phyloP scores from a whole-genome alignment of 139 green algal genomes.

The Coccomyxa sp. region DNA sequence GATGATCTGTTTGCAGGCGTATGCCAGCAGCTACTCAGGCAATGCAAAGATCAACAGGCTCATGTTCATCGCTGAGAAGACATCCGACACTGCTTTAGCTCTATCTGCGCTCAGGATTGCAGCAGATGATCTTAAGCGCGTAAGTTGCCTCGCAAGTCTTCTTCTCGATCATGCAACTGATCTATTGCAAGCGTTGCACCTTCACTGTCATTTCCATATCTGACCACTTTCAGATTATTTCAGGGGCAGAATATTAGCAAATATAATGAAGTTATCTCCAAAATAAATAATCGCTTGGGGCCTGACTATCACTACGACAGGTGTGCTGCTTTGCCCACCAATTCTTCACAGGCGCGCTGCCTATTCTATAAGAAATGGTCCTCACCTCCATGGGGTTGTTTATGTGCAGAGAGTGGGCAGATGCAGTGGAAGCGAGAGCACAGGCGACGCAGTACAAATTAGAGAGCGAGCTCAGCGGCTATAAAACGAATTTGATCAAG shows the following conservation, averaged over 20 bases:
- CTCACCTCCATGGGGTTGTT: background rate
- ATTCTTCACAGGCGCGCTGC: background rate
- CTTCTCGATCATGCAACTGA: background rate
- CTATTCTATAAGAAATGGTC: too few relatives aligned
- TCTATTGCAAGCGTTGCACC: background rate
- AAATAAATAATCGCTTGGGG: conserved; percentile 38
- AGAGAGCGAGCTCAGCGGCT: conserved; percentile 68
- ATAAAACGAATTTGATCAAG: conserved; percentile 87
- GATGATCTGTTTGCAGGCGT: conserved; percentile 42
- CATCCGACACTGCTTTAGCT: conserved; percentile 45
- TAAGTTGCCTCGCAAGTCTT: background rate
- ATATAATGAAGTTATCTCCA: conserved; percentile 40
- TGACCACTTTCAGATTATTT: background rate
- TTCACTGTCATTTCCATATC: background rate
- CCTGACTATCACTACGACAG: conserved; percentile 34
- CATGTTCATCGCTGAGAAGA: conserved; percentile 66
- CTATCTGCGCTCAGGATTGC: conserved; percentile 72
- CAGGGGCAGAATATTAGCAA: conserved; percentile 36
- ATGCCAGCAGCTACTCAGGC: conserved; percentile 61
- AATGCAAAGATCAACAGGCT: conserved; percentile 68
- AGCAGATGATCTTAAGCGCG: conserved; percentile 67
- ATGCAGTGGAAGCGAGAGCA: conserved; percentile 36
- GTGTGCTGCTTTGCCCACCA: conserved; percentile 20
- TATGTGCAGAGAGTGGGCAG: conserved; percentile 43
- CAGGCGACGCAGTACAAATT: conserved; percentile 49